These are phyloP conservation scores for Cordyceps militaris DNA, from an alignment of 2,329 filamentous ascomycete genomes.

Conservation along the genomic window DNA sequence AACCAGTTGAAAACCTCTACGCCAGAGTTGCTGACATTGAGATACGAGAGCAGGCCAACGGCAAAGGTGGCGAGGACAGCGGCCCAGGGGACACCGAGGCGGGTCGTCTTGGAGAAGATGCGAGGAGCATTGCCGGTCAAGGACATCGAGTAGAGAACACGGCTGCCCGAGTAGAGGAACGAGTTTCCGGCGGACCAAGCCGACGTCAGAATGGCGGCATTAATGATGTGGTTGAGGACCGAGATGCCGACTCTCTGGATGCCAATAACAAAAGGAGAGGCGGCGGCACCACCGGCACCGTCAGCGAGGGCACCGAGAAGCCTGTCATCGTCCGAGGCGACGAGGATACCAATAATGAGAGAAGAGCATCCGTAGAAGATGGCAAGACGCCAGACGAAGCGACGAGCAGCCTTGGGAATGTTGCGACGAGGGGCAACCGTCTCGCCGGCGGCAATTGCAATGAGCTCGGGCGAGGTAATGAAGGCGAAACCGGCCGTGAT, in stretches of 20 bases:
- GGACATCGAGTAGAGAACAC: slow-evolving; percentile 63
- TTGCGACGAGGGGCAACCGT: slow-evolving; percentile 56
- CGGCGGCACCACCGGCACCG: slow-evolving; percentile 35
- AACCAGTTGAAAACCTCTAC: slow-evolving; percentile 65
- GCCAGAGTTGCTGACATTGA: slow-evolving; percentile 58
- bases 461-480: slow-evolving; percentile 56
- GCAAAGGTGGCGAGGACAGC: slow-evolving; percentile 47
- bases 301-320: slow-evolving; percentile 50
- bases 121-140: slow-evolving; percentile 58
- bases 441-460: slow-evolving; percentile 58
- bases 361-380: slow-evolving; percentile 58
- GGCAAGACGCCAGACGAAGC: slow-evolving; percentile 55
- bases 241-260: slow-evolving; percentile 60
- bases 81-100: slow-evolving; percentile 52
- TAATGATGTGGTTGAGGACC: slow-evolving; percentile 59
- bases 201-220: slow-evolving; percentile 59
- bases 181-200: slow-evolving; percentile 57
- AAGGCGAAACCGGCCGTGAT: slow-evolving; percentile 55
- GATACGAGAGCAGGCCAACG: slow-evolving; percentile 60
- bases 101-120: slow-evolving; percentile 53
- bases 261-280: slow-evolving; percentile 59
- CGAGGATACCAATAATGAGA: slow-evolving; percentile 54
- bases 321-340: slow-evolving; percentile 56
- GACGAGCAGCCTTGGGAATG: slow-evolving; percentile 57
- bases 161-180: slow-evolving; percentile 59